Evolutionary conservation across 306 rosid genomes (phyloP).

Genomic region (Dalbergia oliveri): DNA sequence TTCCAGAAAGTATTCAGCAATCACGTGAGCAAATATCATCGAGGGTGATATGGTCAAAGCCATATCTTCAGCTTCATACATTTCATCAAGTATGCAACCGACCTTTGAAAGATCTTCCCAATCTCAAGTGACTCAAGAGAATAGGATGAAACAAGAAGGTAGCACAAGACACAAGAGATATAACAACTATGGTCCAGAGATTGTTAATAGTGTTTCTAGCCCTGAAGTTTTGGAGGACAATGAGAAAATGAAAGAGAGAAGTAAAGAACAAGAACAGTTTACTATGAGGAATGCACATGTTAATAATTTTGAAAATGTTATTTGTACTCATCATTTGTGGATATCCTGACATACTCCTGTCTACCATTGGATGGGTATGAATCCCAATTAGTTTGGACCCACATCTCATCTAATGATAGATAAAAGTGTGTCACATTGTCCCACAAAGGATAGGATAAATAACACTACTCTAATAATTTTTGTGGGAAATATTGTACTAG

Average conservation of each 20-base stretch:
- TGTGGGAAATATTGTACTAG: conserved; percentile 51
- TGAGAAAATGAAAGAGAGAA: conserved; percentile 44
- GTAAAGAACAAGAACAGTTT: conserved; percentile 42
- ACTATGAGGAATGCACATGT: conserved; percentile 40
- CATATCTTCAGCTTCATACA: conserved; percentile 46
- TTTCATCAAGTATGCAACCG: conserved; percentile 46
- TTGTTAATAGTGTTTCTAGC: conserved; percentile 36
- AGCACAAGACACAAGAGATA: conserved; percentile 38
- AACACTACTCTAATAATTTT: too few relatives aligned
- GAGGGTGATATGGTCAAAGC: conserved; percentile 38
- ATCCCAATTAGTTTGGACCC: too few relatives aligned
- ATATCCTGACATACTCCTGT: too few relatives aligned
- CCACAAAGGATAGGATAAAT: too few relatives aligned
- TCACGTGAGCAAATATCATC: conserved; percentile 28
- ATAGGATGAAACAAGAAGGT: conserved; percentile 43
- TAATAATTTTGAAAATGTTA: too few relatives aligned
- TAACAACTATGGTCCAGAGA: conserved; percentile 32
- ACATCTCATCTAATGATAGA: too few relatives aligned
- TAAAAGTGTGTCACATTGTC: too few relatives aligned
- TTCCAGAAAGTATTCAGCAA: conserved; percentile 52
- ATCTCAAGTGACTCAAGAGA: conserved; percentile 49
- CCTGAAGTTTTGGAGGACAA: conserved; percentile 41
- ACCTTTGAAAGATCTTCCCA: conserved; percentile 47
- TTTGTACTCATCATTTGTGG: too few relatives aligned
- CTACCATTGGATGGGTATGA: too few relatives aligned